Base-by-base conservation (phyloP, 2,329 filamentous ascomycete species). In the Ceratocystis lukuohia region DNA sequence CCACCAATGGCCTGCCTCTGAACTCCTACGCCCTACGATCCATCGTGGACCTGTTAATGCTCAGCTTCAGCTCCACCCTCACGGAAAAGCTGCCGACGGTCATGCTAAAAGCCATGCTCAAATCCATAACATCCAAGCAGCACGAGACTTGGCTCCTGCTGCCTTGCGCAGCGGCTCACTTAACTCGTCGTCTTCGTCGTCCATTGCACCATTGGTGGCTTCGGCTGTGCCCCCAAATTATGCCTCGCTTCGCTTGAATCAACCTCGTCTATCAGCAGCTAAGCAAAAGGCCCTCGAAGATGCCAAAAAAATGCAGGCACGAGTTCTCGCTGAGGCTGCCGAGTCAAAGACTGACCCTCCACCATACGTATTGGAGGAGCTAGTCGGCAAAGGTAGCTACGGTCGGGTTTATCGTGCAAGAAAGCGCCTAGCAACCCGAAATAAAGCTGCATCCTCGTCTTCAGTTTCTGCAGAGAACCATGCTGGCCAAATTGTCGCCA, bases 341-440 rank as follows among this genome's bases (percentile, higher is more conserved):
- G 83, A 83, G 66, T 76, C 78, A 41, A 83, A 83, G 48, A 83
- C 84, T 67, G 80, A 84, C 30, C 78, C 82, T 3, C 88, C 87
- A 1, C 80, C 80, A 15, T 90, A 89, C 70, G 80, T 81, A n/a
- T 83, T 91, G 45, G 79, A 82, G 12, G 87, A 90, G 74, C 78
- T 90, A 66, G 89, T 89, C 70, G 88, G 88, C 66, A 90, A 90
- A 73, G 88, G 88, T 56, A 85, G 83, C 68, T 90, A 87, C 72
- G 88, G 88, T 1, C 82, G 87, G 45, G 88, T 91, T 17, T 91
- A 88, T 76, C 89, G 88, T 74, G 86, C 80, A 41, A 78, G 75
- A 44, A 44, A n/a, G 22, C 22, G 8, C 15, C 22, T 5, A n/a
- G 53, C 37, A 48, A 2, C 20, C 75, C 77, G 22, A 22, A 61